Evolutionary conservation across 768 basidiomycete species (phyloP).

Genomic region (Leucosporidium creatinivorum): DNA sequence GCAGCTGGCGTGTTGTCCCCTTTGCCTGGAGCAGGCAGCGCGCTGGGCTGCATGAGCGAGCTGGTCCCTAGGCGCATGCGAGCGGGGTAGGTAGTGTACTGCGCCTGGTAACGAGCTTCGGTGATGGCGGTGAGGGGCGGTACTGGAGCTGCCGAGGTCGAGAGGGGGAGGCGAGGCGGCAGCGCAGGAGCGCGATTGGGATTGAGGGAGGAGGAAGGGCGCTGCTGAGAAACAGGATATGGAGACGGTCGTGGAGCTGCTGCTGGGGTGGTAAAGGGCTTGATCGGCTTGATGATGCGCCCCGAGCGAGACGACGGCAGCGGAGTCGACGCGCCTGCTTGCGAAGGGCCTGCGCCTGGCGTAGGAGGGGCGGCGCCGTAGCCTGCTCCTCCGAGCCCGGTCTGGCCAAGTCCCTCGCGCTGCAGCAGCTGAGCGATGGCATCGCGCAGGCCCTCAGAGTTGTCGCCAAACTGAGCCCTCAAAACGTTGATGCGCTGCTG

Average conservation of each 20-base stretch:
- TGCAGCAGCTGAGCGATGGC: background rate
- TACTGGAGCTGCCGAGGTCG: background rate
- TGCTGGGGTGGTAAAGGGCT: conserved; percentile 6
- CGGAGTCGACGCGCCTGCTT: background rate
- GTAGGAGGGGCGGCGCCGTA: background rate
- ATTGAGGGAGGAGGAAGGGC: conserved; percentile 12
- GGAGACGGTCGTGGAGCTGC: background rate
- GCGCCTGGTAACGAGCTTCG: conserved; percentile 51
- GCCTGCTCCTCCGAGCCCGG: background rate
- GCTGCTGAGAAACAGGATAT: background rate
- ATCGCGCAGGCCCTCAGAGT: background rate
- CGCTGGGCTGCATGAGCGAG: conserved; percentile 80
- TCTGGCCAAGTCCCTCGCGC: background rate
- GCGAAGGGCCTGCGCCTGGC: background rate
- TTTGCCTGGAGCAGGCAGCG: conserved; percentile 42
- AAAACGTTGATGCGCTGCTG: background rate
- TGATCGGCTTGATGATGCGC: conserved; percentile 19
- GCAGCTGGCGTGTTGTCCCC: conserved; percentile 15
- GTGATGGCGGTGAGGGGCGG: conserved; percentile 28
- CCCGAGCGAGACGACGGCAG: conserved; percentile 19
- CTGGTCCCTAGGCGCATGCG: conserved; percentile 84
- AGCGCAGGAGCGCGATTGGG: conserved; percentile 2
- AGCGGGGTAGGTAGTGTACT: conserved; percentile 74
- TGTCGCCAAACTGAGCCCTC: background rate
- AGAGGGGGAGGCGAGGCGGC: conserved; percentile 3